Base-by-base conservation (phyloP, 106 monocot genomes). In the Acorus gramineus region DNA sequence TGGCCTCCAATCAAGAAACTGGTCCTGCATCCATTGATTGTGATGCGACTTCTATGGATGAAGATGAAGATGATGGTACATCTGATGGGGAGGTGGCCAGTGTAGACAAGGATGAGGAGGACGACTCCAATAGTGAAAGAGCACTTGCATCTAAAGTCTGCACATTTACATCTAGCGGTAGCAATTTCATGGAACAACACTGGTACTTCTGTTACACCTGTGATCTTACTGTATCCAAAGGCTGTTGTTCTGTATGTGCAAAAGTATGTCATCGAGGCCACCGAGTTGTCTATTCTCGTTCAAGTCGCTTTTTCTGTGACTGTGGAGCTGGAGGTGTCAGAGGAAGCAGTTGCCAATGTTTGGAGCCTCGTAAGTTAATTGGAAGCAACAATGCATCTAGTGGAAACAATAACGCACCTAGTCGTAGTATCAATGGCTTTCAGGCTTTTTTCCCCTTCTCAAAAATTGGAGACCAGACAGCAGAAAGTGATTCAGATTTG, bases 131-230 rank as follows among this genome's bases (percentile, higher is more conserved):
- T 57, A 85, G 79, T 78, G 98, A 98, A 76, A 85, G 71, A 44
- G 73, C 76, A 62, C 79, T 98, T 68, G 98, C 98, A 14, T 85
- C 98, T 52, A 85, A 92, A 80, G 83, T 98, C 52, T 98, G 98
- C 83, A 92, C 98, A 70, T 98, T 92, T 63, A 98, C 98, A 66
- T 98, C 98, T 55, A 98, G 98, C 65, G 98, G 98, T 10, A 98
- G 87, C 62, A 98, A 88, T 69, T 98, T 98, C 62, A 92, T 98
- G 92, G 98, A 98, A 60, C 98, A 98, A 43, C 98, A 98, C 61
- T 98, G 98, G 98, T 98, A 98, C 52, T 98, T 98, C 63, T 98
- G 98, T 50, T 98, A 98, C 64, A 92, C 98, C 46, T 98, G 98
- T 86, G 98, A 98, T 61, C 63, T 98, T 68, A 98, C 91, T 47